Evolutionary conservation across 1,284 basidiomycete species (phyloP), one percentile per base, ranked within the genome.

Genomic region (Testicularia cyperi): DNA sequence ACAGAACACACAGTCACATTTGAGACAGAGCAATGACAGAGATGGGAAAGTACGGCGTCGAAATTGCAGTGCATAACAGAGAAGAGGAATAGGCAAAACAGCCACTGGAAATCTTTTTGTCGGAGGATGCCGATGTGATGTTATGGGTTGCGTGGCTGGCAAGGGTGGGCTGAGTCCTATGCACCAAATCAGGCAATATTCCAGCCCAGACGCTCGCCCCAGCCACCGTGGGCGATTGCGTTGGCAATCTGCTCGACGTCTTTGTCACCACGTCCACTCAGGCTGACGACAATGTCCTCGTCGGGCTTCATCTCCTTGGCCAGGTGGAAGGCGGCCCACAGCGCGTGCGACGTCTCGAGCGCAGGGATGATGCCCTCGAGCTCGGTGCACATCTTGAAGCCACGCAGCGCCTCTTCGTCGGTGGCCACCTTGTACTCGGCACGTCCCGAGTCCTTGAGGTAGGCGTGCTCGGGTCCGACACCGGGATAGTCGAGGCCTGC

Each of bases 331-430:
- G 88, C 90, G 35, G 87, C 86, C 90, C 92, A 97, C 70, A 98
- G 83, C 10, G 92, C 95, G 78, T 99, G 95, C 18, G 89, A 86
- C 2, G 91, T 92, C 78, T 98, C 95, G 47, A 99, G 81, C 18
- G 95, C 91, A 22, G 94, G 95, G 72, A 99, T 97, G 74, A 99
- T 98, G 24, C 95, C 95, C 80, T 98, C 95, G 19, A 86, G 78
- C 78, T 98, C 88, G 0, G 91, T 95, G 70, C 86, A 83, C 78
- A 90, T 82, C 62, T 90, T 83, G 83, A 99, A 98, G 0, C 91
- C 95, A 30, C 88, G 82, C 25, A 98, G 81, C 4, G 91, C 92
- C 74, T 99, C 83, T 73, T 92, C 87, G 73, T 98, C 95, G 2
- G 90, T 96, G 8, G 94, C 94, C 10, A 84, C 86, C 14, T 88